Evolutionary conservation across 139 green algal genomes (phyloP).

Genomic region (Picochlorum sp.): DNA sequence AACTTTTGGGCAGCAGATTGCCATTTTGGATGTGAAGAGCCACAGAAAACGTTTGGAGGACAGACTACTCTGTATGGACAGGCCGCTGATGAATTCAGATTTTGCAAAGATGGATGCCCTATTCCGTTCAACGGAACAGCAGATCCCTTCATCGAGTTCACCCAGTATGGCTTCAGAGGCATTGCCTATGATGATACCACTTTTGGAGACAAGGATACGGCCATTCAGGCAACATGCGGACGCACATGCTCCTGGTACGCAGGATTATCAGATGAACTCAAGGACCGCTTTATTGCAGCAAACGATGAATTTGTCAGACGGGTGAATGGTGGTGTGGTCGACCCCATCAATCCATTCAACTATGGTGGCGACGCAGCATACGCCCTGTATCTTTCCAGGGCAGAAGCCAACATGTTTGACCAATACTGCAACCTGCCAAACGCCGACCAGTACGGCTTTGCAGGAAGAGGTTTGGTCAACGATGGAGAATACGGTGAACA

Average conservation of each 20-base stretch:
- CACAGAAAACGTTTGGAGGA: slow-evolving; percentile 22
- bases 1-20: slow-evolving; percentile 30
- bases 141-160: slow-evolving; percentile 70
- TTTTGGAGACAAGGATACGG: neutral
- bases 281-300: neutral
- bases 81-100: slow-evolving; percentile 7
- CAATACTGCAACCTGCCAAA: slow-evolving; percentile 29
- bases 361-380: slow-evolving; percentile 5
- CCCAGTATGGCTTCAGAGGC: slow-evolving; percentile 54
- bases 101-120: slow-evolving; percentile 51
- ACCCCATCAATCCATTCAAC: slow-evolving; percentile 18
- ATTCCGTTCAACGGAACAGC: slow-evolving; percentile 28
- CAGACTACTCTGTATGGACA: slow-evolving; percentile 23
- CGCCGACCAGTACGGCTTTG: slow-evolving; percentile 40
- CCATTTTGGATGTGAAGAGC: slow-evolving; percentile 49
- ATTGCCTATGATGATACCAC: slow-evolving; percentile 14
- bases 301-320: slow-evolving; percentile 13
- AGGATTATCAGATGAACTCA: neutral
- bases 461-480: slow-evolving; percentile 14
- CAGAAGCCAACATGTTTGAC: slow-evolving; percentile 34
- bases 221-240: slow-evolving; percentile 38
- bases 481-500: slow-evolving; percentile 13
- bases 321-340: slow-evolving; percentile 11
- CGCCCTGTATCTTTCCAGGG: slow-evolving; percentile 17
- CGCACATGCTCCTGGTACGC: slow-evolving; percentile 47